Conservation (phyloP, 2,329 filamentous ascomycete species). For the Zymoseptoria tritici region DNA sequence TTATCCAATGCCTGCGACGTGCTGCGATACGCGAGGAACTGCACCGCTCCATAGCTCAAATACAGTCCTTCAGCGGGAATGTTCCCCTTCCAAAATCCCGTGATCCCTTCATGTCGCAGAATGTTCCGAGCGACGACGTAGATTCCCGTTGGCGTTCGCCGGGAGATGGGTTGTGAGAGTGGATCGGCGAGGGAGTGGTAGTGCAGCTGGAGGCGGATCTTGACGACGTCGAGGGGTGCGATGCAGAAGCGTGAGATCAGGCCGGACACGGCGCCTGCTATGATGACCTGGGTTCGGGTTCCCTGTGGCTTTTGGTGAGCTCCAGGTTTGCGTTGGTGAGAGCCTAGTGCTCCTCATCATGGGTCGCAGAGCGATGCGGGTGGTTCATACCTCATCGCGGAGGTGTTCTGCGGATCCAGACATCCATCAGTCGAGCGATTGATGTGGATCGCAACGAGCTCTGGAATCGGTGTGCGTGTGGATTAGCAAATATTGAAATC, state of each 20-base stretch:
- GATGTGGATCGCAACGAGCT: background rate
- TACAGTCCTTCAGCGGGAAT: conserved; percentile 93
- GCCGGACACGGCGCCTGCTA: conserved; percentile 66
- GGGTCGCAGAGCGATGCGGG: background rate
- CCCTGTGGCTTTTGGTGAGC: conserved; percentile 41
- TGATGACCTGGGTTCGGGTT: conserved; percentile 57
- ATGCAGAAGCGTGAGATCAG: conserved; percentile 90
- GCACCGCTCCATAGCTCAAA: conserved; percentile 77
- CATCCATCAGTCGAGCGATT: conserved; percentile 45
- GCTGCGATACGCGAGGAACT: conserved; percentile 83
- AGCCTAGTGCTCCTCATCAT: background rate
- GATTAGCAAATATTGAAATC: background rate
- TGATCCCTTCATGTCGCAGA: conserved; percentile 70
- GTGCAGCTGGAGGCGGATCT: conserved; percentile 94
- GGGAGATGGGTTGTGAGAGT: conserved; percentile 43
- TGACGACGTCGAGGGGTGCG: conserved; percentile 92
- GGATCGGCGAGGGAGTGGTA: conserved; percentile 75
- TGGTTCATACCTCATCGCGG: conserved; percentile 56
- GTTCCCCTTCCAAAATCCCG: conserved; percentile 93
- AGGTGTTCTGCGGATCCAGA: conserved; percentile 55
- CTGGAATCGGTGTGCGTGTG: background rate
- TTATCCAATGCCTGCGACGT: conserved; percentile 59
- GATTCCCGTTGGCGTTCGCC: conserved; percentile 20
- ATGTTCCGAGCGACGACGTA: conserved; percentile 51
- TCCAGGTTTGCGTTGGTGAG: background rate